phyloP scores from a whole-genome alignment of 108 stramenopile genomes.

The Stephanodiscus triporus region DNA sequence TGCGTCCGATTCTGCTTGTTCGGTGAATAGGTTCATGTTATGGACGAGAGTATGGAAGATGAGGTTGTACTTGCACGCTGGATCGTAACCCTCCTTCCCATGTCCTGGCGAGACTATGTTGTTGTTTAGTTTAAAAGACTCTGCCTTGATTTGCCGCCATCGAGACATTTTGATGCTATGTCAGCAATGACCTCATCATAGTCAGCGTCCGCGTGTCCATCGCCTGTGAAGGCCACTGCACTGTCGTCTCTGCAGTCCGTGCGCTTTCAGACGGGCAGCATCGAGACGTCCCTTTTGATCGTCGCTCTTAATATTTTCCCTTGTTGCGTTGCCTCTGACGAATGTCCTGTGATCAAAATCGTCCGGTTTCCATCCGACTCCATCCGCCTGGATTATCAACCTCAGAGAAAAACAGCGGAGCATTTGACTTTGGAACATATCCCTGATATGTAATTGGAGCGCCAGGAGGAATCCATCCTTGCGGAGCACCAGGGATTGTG shows the following conservation, averaged over 20 bases:
- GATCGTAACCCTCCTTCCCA: slow-evolving; percentile 15
- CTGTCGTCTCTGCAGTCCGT: neutral
- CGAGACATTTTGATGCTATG: neutral
- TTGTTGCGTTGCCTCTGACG: no score
- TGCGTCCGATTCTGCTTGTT: neutral
- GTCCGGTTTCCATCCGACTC: neutral
- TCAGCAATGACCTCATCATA: neutral
- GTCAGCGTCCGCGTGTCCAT: neutral
- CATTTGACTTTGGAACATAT: neutral
- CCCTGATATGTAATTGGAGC: no score
- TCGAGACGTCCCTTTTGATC: neutral
- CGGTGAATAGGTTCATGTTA: slow-evolving; percentile 13
- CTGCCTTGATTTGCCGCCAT: neutral
- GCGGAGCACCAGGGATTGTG: no score
- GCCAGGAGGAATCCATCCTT: no score
- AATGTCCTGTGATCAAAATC: no score
- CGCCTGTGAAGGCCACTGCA: neutral
- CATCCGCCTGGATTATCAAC: neutral
- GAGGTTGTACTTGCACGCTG: slow-evolving; percentile 6
- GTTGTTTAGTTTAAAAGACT: slow-evolving; percentile 18
- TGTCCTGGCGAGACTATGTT: neutral
- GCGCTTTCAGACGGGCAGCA: neutral
- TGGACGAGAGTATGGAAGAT: slow-evolving; percentile 9
- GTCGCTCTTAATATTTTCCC: no score
- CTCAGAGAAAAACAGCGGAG: neutral